phyloP scores from a whole-genome alignment of 805 yeast species.

The Tetrapisispora iriomotensis region DNA sequence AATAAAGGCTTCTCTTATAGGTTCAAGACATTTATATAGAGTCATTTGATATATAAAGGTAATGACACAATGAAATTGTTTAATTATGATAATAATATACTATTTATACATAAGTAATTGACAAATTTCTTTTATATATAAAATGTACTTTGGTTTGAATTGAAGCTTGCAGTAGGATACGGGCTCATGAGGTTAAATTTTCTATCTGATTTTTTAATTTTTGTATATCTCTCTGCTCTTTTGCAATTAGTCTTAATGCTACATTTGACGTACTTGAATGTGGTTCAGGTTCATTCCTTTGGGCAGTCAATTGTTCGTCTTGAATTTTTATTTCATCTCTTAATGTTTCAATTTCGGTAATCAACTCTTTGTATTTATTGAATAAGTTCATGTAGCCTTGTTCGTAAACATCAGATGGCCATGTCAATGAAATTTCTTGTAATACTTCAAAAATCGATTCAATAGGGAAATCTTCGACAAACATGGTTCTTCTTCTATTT shows the following conservation, averaged over 20 bases:
- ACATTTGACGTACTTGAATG: constrained; percentile 10
- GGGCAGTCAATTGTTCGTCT: constrained; percentile 22
- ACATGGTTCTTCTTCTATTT: constrained; percentile 27
- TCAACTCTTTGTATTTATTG: constrained; percentile 35
- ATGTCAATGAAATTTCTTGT: constrained; percentile 26
- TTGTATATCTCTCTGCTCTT: constrained; percentile 5
- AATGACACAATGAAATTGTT: no score
- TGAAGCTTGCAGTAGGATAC: not conserved
- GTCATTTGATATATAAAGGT: no score
- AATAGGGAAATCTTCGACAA: constrained; percentile 30
- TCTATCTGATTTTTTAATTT: constrained; percentile 3
- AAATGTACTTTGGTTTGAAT: not conserved
- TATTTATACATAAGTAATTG: no score
- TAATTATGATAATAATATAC: no score
- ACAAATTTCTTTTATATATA: no score
- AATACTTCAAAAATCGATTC: constrained; percentile 21
- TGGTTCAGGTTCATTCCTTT: constrained; percentile 4
- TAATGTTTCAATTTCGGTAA: constrained; percentile 30
- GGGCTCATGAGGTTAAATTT: not conserved
- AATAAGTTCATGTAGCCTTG: constrained; percentile 34
- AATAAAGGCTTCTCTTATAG: no score
- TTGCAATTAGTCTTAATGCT: constrained; percentile 30
- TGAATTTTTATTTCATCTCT: constrained; percentile 16
- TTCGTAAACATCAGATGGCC: constrained; percentile 34
- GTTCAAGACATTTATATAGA: no score